Base-by-base conservation (phyloP, 2,329 filamentous ascomycete species). In the Fusarium incarnatum region DNA sequence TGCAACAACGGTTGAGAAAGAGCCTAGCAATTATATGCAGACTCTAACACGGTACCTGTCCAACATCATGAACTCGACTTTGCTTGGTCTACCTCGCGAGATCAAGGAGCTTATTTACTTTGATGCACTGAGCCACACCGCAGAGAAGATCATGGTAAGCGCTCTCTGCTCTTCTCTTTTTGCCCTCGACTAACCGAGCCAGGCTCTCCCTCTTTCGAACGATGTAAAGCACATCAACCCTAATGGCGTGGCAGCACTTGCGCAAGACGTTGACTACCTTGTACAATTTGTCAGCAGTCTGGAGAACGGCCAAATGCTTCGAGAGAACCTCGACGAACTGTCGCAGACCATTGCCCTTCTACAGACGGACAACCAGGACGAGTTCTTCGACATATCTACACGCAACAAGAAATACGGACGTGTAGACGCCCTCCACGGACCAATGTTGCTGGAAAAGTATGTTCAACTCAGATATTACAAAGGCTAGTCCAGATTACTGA, bases 41-140 rank as follows among this genome's bases (percentile, higher is more conserved):
- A 97, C 96, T 8, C 83, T 99, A 66, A 99, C 95, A 1, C 89
- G 91, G 15, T 99, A 98, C 78, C 85, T 99, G 22, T 93, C 92
- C 30, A 97, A 97, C 78, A 98, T 98, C 78, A 98, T 98, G 94
- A 94, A 91, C 77, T 96, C 93, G 1, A 97, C 97, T 0, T 86
- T 99, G 8, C 87, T 99, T 4, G 95, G 94, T 2, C 84, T 99
- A n/a, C 96, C 97, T 0, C 90, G 94, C 30, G 93, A 97, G 76
- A 98, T 99, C 80, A 98, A 98, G 78, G 94, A 97, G 78, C 89
- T 98, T 59, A 97, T 99, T 74, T 98, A 99, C 82, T 98, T 97
- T 77, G 96, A 98, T 78, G 96, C 96, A 0, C 87, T 99, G 37
- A 94, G 91, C 58, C 96, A 99, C 79, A 94, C 96, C 3, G 91